Percentiles rank a stretch among this genome's conserved stretches.
phyloP scores from a whole-genome alignment of 139 green algal species.

The Chlorella sp. region DNA sequence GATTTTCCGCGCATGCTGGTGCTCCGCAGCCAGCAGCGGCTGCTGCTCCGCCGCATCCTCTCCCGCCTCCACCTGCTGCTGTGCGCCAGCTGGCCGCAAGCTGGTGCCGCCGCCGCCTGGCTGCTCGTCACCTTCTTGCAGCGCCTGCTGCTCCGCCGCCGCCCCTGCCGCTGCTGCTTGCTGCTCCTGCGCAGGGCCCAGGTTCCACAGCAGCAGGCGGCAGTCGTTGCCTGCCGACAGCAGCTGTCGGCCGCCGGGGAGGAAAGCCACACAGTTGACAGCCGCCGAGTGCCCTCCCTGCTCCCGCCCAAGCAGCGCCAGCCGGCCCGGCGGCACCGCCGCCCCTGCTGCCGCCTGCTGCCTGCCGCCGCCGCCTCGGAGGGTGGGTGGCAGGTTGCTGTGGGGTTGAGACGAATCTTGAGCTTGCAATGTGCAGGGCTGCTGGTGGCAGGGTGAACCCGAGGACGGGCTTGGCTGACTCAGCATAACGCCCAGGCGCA shows the following conservation, averaged over 20 bases:
- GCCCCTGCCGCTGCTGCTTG: neutral
- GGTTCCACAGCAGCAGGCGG: conserved; percentile 45
- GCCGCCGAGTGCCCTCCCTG: conserved; percentile 38
- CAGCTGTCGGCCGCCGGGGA: conserved; percentile 3
- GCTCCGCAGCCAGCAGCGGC: conserved; percentile 15
- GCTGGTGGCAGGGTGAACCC: too few species aligned
- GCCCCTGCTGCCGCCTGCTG: neutral
- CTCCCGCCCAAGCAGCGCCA: conserved; percentile 32
- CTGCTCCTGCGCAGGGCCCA: conserved; percentile 11
- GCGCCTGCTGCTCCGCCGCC: neutral
- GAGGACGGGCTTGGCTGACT: too few species aligned
- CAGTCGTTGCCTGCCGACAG: conserved; percentile 52
- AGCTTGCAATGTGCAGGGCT: too few species aligned
- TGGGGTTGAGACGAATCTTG: too few species aligned
- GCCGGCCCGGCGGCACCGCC: neutral
- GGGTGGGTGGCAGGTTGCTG: too few species aligned
- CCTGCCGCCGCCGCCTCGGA: too few species aligned
- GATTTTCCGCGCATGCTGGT: conserved; percentile 33
- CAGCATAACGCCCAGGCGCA: too few species aligned
- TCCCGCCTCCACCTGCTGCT: neutral
- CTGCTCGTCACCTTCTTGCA: neutral
- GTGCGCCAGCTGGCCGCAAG: neutral
- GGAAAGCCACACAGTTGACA: conserved; percentile 39
- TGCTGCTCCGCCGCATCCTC: neutral
- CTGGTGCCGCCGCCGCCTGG: neutral